A percentile compares a stretch with the other conserved stretches of the same genome.
phyloP scores from a whole-genome alignment of 305 asterid genomes.

The Rubia tinctorum region DNA sequence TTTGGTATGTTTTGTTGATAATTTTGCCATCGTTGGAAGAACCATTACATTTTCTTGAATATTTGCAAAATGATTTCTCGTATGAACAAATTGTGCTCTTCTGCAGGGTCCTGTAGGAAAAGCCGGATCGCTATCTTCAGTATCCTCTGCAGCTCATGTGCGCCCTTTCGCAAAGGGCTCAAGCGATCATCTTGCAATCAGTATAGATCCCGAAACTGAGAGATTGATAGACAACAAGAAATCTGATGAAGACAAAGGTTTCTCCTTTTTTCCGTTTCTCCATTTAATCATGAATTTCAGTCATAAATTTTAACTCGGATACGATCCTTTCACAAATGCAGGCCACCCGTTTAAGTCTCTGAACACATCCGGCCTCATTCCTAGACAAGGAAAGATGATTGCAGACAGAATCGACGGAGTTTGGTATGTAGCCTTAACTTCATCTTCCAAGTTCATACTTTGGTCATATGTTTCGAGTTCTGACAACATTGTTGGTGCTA shows the following conservation, averaged over 20 bases:
- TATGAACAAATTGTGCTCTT: slow-evolving; percentile 2
- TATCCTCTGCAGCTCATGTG: slow-evolving; percentile 70
- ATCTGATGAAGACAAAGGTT: slow-evolving; percentile 89
- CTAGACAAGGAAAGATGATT: slow-evolving; percentile 83
- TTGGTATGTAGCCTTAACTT: slow-evolving; percentile 52
- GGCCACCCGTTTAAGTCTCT: slow-evolving; percentile 90
- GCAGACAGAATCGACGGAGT: slow-evolving; percentile 94
- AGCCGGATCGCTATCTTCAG: slow-evolving; percentile 47
- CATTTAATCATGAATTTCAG: background rate
- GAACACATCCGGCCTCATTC: slow-evolving; percentile 77
- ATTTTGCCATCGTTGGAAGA: background rate
- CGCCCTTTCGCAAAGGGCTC: slow-evolving; percentile 93
- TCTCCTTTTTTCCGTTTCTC: background rate
- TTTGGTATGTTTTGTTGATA: slow-evolving; percentile 44
- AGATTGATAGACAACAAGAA: slow-evolving; percentile 55
- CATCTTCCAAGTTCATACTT: slow-evolving; percentile 1
- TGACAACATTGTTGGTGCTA: background rate
- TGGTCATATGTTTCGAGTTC: background rate
- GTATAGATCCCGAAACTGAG: slow-evolving; percentile 77
- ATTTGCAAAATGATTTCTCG: background rate
- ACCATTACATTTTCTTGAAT: background rate
- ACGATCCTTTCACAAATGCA: slow-evolving; percentile 30
- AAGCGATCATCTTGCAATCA: slow-evolving; percentile 83
- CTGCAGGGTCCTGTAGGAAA: slow-evolving; percentile 67
- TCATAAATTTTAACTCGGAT: background rate